Evolutionary conservation across 2,329 filamentous ascomycete genomes (phyloP), one percentile per base, ranked within the genome.

Genomic region (Xylariales sp.): DNA sequence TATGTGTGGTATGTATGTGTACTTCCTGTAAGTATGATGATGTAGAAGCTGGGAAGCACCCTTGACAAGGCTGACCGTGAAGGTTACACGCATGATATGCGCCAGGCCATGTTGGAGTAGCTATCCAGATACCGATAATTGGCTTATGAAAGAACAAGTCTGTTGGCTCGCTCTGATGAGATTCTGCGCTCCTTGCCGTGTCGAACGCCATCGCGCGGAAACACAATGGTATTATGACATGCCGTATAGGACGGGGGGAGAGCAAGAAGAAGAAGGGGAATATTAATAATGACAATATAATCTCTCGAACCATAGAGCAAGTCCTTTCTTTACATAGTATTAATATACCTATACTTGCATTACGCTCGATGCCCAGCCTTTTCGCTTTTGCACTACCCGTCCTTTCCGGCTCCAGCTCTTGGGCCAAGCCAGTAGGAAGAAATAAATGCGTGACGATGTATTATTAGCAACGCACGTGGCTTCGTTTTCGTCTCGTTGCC

Each of bases 21-120:
- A 39, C 54, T 56, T 56, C 55, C 36, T 58, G 62, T 59, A 59
- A 36, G 39, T 45, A 64, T 59, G 23, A 23, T 23, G 23, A 23
- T 23, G 23, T 23, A 23, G 23, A 57, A 64, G 62, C 62, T 54
- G 30, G 62, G 36, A 48, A 53, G 39, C 53, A 50, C 52, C 57
- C 57, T 62, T 66, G 58, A 30, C 49, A 34, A 56, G 32, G n/a
- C 14, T 41, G 49, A 60, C 45, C 61, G 61, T 50, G 61, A 32
- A 56, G 18, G 65, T 68, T 64, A 68, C 65, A 68, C 65, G 65
- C 65, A 68, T 68, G 61, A 68, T 52, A 46, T 64, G 56, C 56
- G 39, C 39, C 55, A 50, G 52, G 52, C 45, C 50, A 12, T 58
- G 50, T 56, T 60, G 55, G 65, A 45, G 56, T 57, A 60, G 46